Conservation (phyloP, 305 asterid genomes). For the Solanum hybrid region DNA sequence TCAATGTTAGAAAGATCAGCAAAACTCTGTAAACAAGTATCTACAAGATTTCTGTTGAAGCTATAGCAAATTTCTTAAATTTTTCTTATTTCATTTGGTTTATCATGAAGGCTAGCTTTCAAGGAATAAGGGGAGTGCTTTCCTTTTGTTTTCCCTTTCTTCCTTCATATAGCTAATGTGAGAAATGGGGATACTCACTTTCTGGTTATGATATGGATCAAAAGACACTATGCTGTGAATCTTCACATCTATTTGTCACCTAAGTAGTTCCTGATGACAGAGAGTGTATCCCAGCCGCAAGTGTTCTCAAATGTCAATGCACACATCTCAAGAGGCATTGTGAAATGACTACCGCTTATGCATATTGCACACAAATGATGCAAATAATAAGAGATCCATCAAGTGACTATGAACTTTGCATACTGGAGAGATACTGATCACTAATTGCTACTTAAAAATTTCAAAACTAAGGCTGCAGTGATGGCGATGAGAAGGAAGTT, state of each 20-base stretch:
- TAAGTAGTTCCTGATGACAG: background rate
- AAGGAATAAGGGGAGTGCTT: background rate
- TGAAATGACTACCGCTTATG: background rate
- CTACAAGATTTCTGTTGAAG: background rate
- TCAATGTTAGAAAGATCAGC: background rate
- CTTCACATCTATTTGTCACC: background rate
- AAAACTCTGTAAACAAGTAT: background rate
- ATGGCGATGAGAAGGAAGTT: constrained; percentile 6
- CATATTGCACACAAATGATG: background rate
- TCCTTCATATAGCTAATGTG: background rate
- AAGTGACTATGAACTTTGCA: background rate
- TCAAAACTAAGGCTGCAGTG: background rate
- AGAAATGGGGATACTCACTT: background rate
- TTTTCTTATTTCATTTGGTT: background rate
- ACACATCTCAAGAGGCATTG: background rate
- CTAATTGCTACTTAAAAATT: background rate
- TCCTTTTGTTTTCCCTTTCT: background rate
- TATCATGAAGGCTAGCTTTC: constrained; percentile 1
- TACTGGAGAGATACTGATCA: background rate
- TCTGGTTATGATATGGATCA: background rate
- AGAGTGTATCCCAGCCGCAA: background rate
- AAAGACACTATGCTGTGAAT: background rate
- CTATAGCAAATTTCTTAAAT: background rate
- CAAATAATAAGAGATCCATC: background rate
- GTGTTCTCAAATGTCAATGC: background rate